These are phyloP conservation scores for Glebionis coronaria DNA, from an alignment of 129 eudicot genomes.

Conservation along the genomic window DNA sequence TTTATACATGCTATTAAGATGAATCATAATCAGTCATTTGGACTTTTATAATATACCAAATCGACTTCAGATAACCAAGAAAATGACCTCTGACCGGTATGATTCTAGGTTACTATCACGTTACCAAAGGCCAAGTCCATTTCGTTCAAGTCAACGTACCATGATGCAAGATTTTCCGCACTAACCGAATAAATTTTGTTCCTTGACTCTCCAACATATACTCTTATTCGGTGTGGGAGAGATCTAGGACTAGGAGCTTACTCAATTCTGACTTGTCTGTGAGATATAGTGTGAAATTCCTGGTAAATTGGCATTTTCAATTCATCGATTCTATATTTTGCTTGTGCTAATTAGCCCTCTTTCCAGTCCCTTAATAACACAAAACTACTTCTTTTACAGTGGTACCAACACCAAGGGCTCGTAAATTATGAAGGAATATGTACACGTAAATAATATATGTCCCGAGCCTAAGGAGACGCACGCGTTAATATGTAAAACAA, in stretches of 20 bases:
- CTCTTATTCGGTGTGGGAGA: background rate
- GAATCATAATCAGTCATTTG: no score
- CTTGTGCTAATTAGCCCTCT: background rate
- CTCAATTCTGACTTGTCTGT: background rate
- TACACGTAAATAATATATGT: no score
- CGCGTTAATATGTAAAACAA: no score
- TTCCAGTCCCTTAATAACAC: background rate
- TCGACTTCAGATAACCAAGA: no score
- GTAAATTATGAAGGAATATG: no score
- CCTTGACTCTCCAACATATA: background rate
- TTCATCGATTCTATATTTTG: background rate
- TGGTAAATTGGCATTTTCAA: no score
- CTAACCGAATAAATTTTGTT: background rate
- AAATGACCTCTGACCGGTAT: background rate
- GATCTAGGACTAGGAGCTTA: background rate
- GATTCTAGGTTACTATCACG: background rate
- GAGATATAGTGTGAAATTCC: no score
- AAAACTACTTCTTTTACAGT: no score
- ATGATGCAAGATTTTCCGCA: background rate
- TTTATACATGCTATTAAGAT: no score
- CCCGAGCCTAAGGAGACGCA: no score
- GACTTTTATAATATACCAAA: no score
- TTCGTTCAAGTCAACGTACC: background rate
- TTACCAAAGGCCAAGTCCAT: background rate
- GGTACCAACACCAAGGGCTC: no score